These are phyloP conservation scores for Quercus glauca DNA, from an alignment of 306 rosid species.

Conservation along the genomic window DNA sequence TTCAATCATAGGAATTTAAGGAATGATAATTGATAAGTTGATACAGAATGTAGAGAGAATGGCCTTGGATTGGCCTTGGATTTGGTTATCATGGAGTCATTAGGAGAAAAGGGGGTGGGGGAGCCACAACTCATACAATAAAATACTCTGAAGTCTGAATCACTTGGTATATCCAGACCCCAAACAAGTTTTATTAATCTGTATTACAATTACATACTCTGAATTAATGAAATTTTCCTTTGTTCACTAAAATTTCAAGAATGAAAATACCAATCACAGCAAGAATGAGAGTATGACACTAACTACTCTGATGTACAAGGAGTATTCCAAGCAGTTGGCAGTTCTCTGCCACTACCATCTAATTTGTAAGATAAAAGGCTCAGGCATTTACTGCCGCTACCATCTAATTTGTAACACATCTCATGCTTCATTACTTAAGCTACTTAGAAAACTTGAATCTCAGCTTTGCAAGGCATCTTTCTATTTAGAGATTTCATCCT, in stretches of 20 bases:
- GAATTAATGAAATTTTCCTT: neutral
- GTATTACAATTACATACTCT: neutral
- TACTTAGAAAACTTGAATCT: neutral
- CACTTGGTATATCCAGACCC: neutral
- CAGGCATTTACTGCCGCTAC: neutral
- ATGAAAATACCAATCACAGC: neutral
- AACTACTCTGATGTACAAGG: neutral
- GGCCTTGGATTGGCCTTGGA: too few relatives aligned
- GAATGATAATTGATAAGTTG: too few relatives aligned
- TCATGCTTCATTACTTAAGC: neutral
- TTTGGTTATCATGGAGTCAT: too few relatives aligned
- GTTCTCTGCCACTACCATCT: neutral
- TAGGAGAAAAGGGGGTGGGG: too few relatives aligned
- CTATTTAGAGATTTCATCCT: constrained; percentile 20
- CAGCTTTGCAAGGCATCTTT: neutral
- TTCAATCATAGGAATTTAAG: too few relatives aligned
- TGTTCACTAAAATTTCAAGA: neutral
- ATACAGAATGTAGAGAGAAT: too few relatives aligned
- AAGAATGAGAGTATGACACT: neutral
- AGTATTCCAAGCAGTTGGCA: too few relatives aligned
- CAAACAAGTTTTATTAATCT: neutral
- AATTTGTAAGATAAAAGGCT: neutral
- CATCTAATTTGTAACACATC: neutral
- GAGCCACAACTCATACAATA: too few relatives aligned
- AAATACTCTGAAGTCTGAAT: too few relatives aligned